Evolutionary conservation across 345 rosid species (phyloP).

Genomic region (Geranium brycei): DNA sequence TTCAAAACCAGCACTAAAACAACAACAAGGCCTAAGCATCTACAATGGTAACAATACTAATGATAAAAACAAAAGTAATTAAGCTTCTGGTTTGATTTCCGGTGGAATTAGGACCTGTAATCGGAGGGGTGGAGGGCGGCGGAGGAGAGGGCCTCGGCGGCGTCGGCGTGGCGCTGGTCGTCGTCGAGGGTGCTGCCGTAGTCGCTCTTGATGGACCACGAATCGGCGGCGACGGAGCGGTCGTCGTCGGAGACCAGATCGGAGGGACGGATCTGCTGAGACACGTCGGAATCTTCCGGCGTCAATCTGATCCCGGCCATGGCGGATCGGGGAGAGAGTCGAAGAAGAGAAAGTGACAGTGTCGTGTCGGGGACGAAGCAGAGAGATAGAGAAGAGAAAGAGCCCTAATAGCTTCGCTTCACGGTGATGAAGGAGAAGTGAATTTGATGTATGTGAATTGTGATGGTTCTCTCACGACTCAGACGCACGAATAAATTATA

Average conservation of each 20-base stretch:
- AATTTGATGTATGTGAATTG: too few relatives aligned
- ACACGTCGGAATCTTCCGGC: slow-evolving; percentile 49
- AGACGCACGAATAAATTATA: too few relatives aligned
- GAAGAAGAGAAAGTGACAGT: too few relatives aligned
- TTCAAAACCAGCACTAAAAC: too few relatives aligned
- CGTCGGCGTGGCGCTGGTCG: slow-evolving; percentile 95
- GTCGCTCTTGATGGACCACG: slow-evolving; percentile 97
- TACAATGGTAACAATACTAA: too few relatives aligned
- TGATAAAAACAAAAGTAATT: too few relatives aligned
- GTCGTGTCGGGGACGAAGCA: background rate
- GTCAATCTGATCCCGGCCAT: slow-evolving; percentile 53
- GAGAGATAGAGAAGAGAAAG: background rate
- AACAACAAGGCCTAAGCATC: too few relatives aligned
- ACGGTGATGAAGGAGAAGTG: too few relatives aligned
- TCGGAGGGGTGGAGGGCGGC: slow-evolving; percentile 69
- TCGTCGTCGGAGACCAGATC: slow-evolving; percentile 96
- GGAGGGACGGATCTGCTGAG: slow-evolving; percentile 23
- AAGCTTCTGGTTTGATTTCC: too few relatives aligned
- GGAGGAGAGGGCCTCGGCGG: slow-evolving; percentile 76
- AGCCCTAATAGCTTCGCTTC: too few relatives aligned
- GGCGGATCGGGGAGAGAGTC: too few relatives aligned
- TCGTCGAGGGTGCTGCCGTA: slow-evolving; percentile 97
- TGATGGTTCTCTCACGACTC: too few relatives aligned
- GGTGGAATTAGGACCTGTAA: slow-evolving; percentile 32
- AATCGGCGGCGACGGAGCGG: slow-evolving; percentile 91